Evolutionary conservation across 768 basidiomycete genomes (phyloP).

Genomic region (Leccinum broughii): DNA sequence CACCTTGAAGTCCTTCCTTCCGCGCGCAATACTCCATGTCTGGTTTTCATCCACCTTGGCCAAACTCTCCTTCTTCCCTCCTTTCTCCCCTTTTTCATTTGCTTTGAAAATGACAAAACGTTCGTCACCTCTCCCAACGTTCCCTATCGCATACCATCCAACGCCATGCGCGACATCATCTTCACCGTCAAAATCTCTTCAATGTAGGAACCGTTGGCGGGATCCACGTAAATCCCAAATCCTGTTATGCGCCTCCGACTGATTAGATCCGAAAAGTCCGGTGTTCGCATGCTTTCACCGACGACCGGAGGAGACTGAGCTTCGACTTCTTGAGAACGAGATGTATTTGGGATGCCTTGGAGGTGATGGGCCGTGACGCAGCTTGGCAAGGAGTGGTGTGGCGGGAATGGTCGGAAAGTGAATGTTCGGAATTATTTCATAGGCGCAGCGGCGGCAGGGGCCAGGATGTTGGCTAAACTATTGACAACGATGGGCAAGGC

Average conservation of each 20-base stretch:
- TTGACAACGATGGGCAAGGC: too few relatives aligned
- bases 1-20: constrained; percentile 75
- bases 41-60: constrained; percentile 49
- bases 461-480: too few relatives aligned
- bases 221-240: constrained; percentile 74
- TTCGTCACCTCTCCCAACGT: constrained; percentile 63
- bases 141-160: constrained; percentile 61
- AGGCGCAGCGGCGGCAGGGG: too few relatives aligned
- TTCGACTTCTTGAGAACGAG: constrained; percentile 77
- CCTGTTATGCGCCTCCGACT: constrained; percentile 41
- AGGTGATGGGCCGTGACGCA: too few relatives aligned
- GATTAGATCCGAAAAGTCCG: constrained; percentile 53
- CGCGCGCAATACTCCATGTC: constrained; percentile 59
- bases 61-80: constrained; percentile 21
- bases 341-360: constrained; percentile 20
- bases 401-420: too few relatives aligned
- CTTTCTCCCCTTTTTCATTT: constrained; percentile 34
- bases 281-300: constrained; percentile 31
- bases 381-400: too few relatives aligned
- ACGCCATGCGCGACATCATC: constrained; percentile 61
- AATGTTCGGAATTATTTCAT: too few relatives aligned
- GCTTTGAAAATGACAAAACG: constrained; percentile 32
- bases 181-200: constrained; percentile 77
- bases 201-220: constrained; percentile 59
- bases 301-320: constrained; percentile 44